These are phyloP conservation scores for Magnusiomyces sp. DNA, from an alignment of 1,139 yeast genomes.

Conservation along the genomic window DNA sequence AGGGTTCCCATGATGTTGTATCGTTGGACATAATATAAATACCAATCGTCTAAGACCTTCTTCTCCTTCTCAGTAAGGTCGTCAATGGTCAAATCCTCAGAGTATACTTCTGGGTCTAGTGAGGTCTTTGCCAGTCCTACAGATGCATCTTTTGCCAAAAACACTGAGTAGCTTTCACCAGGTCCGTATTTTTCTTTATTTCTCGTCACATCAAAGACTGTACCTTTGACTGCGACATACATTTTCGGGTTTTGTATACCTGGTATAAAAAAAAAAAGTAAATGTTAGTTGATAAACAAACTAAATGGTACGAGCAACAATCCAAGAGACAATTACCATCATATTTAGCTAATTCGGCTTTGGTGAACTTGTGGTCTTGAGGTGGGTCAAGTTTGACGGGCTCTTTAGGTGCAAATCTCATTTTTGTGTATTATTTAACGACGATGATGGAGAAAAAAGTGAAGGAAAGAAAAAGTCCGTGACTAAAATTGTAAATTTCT, in stretches of 20 bases:
- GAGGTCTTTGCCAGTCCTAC: slow-evolving; percentile 57
- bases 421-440: neutral
- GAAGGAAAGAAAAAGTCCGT: neutral
- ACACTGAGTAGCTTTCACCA: slow-evolving; percentile 60
- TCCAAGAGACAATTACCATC: slow-evolving; percentile 33
- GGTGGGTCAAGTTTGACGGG: slow-evolving; percentile 45
- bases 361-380: slow-evolving; percentile 35
- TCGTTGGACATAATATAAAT: slow-evolving; percentile 63
- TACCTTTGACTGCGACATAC: slow-evolving; percentile 68
- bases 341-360: slow-evolving; percentile 36
- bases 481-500: neutral
- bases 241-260: slow-evolving; percentile 40
- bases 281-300: no score
- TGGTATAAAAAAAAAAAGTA: slow-evolving; percentile 12
- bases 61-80: slow-evolving; percentile 53
- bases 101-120: slow-evolving; percentile 47
- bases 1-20: slow-evolving; percentile 44
- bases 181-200: slow-evolving; percentile 66
- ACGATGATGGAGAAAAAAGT: neutral
- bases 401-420: slow-evolving; percentile 38
- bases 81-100: slow-evolving; percentile 42
- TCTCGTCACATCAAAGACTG: slow-evolving; percentile 64
- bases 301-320: slow-evolving; percentile 15
- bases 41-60: slow-evolving; percentile 79
- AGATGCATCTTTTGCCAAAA: slow-evolving; percentile 73